Base-by-base conservation (phyloP, 257 asterid genomes). In the Marsdenia floribunda region DNA sequence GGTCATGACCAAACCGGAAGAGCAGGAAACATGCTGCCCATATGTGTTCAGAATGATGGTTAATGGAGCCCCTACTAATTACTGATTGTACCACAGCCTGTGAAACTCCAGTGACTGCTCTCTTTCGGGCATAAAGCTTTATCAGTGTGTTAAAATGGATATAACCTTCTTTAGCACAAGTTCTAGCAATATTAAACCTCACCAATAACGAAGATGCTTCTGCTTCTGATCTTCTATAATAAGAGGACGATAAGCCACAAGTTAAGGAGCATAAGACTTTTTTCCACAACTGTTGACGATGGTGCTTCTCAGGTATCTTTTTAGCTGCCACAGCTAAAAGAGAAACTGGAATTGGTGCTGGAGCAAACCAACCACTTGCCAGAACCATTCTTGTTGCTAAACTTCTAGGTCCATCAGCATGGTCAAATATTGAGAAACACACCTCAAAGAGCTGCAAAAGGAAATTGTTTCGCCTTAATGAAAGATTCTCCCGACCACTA, bases 371-470 rank as follows among this genome's bases (percentile, higher is more conserved):
- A 61, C 97, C 96, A 22, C 93, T 84, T 12, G 94, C 94, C 5
- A 95, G 89, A 76, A 88, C 94, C 99, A 95, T 95, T 75, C 94
- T 82, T 44, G 99, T 95, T 0, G 99, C 98, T 80, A 95, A 79
- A 79, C 96, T 89, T 73, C 93, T 87, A 3, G 92, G 93, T 47
- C 96, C 96, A 37, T 87, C 96, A 1, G 98, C 94, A 57, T 95
- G 97, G 83, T 92, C 98, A n/a, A 95, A 95, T 68, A 95, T 92
- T 35, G 98, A 92, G 77, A 95, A 92, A 86, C 99, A 92, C 49
- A 92, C 98, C 86, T 95, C 98, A 37, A 95, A 86, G 42, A 95
- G 93, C 86, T 92, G 97, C 78, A 95, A 59, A 47, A 95, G 96
- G 83, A 95, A 92, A 79, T 61, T 81, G 68, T 95, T 90, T 57